Evolutionary conservation across 768 basidiomycete genomes (phyloP).

Genomic region (Cystofilobasidium bisporidii): DNA sequence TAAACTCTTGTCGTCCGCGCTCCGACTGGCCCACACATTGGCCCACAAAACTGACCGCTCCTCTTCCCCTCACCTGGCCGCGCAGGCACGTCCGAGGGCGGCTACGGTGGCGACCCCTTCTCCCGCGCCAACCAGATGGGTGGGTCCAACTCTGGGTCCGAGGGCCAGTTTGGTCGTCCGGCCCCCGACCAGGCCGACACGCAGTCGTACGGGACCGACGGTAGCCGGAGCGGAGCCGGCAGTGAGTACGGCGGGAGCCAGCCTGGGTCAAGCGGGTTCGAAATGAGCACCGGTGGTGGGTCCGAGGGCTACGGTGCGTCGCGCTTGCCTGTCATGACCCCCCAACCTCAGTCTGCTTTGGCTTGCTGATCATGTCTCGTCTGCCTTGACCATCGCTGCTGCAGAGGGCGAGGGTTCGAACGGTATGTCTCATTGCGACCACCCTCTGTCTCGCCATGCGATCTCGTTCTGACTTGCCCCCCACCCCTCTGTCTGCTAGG

Average conservation of each 20-base stretch:
- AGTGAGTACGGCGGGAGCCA: slow-evolving; percentile 5
- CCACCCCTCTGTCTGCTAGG: background rate
- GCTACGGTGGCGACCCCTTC: slow-evolving; percentile 23
- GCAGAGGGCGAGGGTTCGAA: background rate
- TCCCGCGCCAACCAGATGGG: slow-evolving; percentile 15
- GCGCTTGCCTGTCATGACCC: no score
- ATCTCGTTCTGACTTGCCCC: no score
- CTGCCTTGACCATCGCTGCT: no score
- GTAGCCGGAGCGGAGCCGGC: background rate
- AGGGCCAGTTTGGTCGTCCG: slow-evolving; percentile 14
- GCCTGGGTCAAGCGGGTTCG: background rate
- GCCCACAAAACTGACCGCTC: background rate
- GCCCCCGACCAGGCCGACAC: background rate
- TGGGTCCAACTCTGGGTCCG: background rate
- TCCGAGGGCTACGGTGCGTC: background rate
- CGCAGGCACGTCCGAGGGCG: slow-evolving; percentile 11
- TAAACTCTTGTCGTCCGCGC: no score
- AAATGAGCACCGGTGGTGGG: slow-evolving; percentile 1
- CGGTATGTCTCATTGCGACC: no score
- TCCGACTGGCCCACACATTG: no score
- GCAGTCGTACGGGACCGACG: background rate
- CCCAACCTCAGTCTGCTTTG: no score
- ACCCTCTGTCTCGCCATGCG: no score
- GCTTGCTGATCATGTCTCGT: no score
- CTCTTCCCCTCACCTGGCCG: no score